Conservation (phyloP, 1,284 basidiomycete species). For the Microbotryum scabiosae region DNA sequence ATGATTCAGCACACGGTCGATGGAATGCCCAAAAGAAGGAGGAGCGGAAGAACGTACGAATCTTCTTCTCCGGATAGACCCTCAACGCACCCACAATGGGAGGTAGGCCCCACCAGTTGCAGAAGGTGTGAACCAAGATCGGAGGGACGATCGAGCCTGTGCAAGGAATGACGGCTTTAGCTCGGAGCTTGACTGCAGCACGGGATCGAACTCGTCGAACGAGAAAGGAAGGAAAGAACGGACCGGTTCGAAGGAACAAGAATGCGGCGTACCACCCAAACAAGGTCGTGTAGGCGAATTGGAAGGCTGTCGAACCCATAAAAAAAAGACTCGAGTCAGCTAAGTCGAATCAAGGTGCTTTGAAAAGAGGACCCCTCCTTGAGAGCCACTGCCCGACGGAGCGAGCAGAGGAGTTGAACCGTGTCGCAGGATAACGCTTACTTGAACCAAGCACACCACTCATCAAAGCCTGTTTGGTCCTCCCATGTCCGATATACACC, state of each 20-base stretch:
- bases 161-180: neutral
- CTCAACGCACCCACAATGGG: constrained; percentile 43
- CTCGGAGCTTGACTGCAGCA: neutral
- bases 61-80: constrained; percentile 41
- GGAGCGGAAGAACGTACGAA: constrained; percentile 38
- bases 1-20: neutral
- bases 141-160: constrained; percentile 46
- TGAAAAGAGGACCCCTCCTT: too few species aligned
- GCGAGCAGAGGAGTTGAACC: too few species aligned
- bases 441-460: constrained; percentile 54
- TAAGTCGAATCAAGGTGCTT: neutral
- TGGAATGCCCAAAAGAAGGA: constrained; percentile 35
- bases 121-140: constrained; percentile 72
- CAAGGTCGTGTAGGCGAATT: constrained; percentile 77
- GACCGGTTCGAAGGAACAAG: constrained; percentile 71
- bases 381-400: too few species aligned
- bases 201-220: too few species aligned
- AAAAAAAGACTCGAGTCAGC: constrained; percentile 3
- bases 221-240: constrained; percentile 37
- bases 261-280: constrained; percentile 86
- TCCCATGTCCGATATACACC: constrained; percentile 60
- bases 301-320: constrained; percentile 54
- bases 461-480: constrained; percentile 54
- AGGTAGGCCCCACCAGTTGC: constrained; percentile 91
- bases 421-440: constrained; percentile 44